Base-by-base conservation (phyloP, 441 rosid species). In the Mallotus japonicus region DNA sequence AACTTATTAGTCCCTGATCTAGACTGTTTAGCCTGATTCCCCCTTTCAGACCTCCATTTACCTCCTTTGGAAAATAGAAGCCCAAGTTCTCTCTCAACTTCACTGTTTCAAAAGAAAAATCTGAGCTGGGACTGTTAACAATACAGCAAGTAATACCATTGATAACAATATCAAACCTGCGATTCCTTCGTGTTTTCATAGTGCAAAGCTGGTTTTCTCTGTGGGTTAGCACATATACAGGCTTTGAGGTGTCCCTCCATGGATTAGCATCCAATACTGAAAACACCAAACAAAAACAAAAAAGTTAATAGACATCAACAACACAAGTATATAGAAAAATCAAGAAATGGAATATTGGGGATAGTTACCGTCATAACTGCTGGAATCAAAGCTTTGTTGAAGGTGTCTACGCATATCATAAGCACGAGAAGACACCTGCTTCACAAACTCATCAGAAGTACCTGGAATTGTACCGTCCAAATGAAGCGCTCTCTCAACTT, bases 241-340 rank as follows among this genome's bases (percentile, higher is more conserved):
- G 92, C 84, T 95, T 92, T 8, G 96, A 83, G 78, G 82, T 76
- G 74, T 85, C 98, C 83, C 97, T 88, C 98, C 99, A 92, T 16
- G 99, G 99, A 82, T 95, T 95, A 70, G 90, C 86, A 72, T 95
- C 99, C 89, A 95, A 76, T 24, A 95, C 99, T 95, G 80, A 72
- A 71, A 71, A 40, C 34, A 75, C 76, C 28, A 0, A 24, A 24
- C 0, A 24, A 24, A 24, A 24, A 24, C 0, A 24, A 24, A 24
- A 17, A 34, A 5, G 1, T 34, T 34, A 3, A 34, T 34, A 34
- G 40, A 34, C 4, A 34, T 34, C 40, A 34, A 1, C 40, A 5
- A 34, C 40, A 5, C 40, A 34, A 34, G 40, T 34, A 5, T 34
- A 34, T 34, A 34, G 40, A 34, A 34, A 34, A 34, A 34, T 3